phyloP scores from a whole-genome alignment of 140 eudicot genomes.

The Oenanthe javanica region DNA sequence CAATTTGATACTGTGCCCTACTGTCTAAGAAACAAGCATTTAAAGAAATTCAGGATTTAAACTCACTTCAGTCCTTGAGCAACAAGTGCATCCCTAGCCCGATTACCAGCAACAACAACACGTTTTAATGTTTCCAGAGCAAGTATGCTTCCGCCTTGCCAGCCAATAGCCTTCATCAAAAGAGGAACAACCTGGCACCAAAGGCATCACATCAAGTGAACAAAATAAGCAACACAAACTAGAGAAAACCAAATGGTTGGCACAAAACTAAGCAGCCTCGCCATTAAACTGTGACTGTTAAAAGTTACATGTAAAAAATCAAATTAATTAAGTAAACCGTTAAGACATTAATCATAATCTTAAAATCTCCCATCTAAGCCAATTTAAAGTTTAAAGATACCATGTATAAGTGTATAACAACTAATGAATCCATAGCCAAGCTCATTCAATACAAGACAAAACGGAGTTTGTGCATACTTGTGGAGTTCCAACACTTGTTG shows the following conservation, averaged over 20 bases:
- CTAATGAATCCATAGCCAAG: not conserved
- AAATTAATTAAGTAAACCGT: not conserved
- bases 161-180: conserved; percentile 95
- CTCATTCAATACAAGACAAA: not conserved
- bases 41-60: not conserved
- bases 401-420: not conserved
- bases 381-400: not conserved
- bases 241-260: not conserved
- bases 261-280: not conserved
- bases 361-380: not conserved
- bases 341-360: not conserved
- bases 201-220: conserved; percentile 5
- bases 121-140: conserved; percentile 98
- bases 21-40: not conserved
- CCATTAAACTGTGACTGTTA: not conserved
- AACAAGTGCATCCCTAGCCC: conserved; percentile 96
- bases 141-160: conserved; percentile 99
- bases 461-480: conserved; percentile 45
- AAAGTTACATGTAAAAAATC: not conserved
- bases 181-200: conserved; percentile 83
- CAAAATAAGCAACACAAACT: not conserved
- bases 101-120: conserved; percentile 94
- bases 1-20: not conserved
- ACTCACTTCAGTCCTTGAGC: conserved; percentile 98
- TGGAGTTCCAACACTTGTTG: conserved; percentile 95